Evolutionary conservation across 2,329 filamentous ascomycete species (phyloP), one percentile per base, ranked within the genome.

Genomic region (Diatrype stigma): DNA sequence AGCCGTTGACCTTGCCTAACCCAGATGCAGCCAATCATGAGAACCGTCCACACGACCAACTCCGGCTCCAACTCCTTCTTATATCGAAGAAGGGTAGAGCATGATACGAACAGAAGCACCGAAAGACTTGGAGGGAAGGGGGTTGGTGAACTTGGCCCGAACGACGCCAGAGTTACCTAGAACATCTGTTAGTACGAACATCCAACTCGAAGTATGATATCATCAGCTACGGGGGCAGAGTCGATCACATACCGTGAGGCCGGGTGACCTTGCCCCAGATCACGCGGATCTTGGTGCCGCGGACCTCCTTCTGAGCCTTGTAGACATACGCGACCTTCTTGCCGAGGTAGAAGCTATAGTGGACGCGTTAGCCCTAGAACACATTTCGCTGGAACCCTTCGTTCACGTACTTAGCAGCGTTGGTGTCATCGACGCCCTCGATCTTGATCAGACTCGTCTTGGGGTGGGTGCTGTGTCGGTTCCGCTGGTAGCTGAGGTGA

Each of bases 281-380:
- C 67, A 97, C 88, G 72, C 93, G 86, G 80, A 97, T 95, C 87
- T 97, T 97, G 75, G 91, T 93, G 74, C 94, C 94, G 70, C 93
- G 89, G 72, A 96, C 84, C 82, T 96, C 90, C 79, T 86, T 92
- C 78, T 90, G 86, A 67, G 87, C 93, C 73, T 92, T 90, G 85
- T 97, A 99, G 78, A 99, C 91, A 78, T 91, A 99, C 74, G 94
- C 94, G 74, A 97, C 86, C 81, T 92, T 92, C 89, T 99, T 99
- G 80, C 94, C 94, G 64, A 90, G 82, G 82, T 99, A 99, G 89
- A 96, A 96, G 79, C 80, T 82, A 64, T 53, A 55, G 56, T 46
- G 44, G 51, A 54, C 21, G 19, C 49, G 63, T 60, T 64, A 57
- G 58, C 45, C 45, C 42, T 26, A 49, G 21, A 34, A 38, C 48